Evolutionary conservation across 768 basidiomycete species (phyloP).

Genomic region (Lepiota venenata): DNA sequence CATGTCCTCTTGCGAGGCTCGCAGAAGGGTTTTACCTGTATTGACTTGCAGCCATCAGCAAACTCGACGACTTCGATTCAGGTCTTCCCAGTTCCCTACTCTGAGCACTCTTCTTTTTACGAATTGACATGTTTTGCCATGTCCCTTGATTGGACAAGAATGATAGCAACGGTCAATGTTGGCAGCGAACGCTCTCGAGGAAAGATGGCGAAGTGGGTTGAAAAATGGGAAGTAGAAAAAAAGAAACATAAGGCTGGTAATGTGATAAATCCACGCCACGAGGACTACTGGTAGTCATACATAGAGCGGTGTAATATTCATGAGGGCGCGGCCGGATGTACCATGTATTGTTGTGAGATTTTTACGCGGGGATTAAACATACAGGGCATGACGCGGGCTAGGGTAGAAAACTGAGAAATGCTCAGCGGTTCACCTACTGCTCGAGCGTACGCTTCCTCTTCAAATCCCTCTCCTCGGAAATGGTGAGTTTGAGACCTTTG

Average conservation of each 20-base stretch:
- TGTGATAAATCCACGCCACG: conserved; percentile 37
- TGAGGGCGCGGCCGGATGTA: conserved; percentile 17
- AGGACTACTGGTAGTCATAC: conserved; percentile 45
- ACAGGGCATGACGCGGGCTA: conserved; percentile 38
- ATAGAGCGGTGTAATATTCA: conserved; percentile 1
- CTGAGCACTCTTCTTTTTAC: conserved; percentile 94
- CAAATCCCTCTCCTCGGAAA: conserved; percentile 93
- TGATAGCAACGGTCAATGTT: conserved; percentile 96
- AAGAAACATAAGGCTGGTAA: conserved; percentile 42
- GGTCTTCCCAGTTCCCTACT: conserved; percentile 86
- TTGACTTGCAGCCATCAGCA: conserved; percentile 62
- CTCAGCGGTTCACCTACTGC: conserved; percentile 37
- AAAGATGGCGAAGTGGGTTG: conserved; percentile 90
- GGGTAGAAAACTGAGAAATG: conserved; percentile 21
- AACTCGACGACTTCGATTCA: conserved; percentile 69
- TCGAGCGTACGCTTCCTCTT: conserved; percentile 81
- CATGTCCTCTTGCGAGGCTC: conserved; percentile 68
- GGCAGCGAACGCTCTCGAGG: conserved; percentile 66
- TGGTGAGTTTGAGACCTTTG: conserved; percentile 97
- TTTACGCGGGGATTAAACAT: conserved; percentile 29
- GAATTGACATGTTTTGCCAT: conserved; percentile 95
- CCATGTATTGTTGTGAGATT: conserved; percentile 26
- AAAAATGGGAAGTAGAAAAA: conserved; percentile 84
- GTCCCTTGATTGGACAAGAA: conserved; percentile 78
- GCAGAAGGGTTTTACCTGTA: conserved; percentile 62